Evolutionary conservation across 768 basidiomycete species (phyloP), one percentile per base, ranked within the genome.

Genomic region (Floccularia luteovirens): DNA sequence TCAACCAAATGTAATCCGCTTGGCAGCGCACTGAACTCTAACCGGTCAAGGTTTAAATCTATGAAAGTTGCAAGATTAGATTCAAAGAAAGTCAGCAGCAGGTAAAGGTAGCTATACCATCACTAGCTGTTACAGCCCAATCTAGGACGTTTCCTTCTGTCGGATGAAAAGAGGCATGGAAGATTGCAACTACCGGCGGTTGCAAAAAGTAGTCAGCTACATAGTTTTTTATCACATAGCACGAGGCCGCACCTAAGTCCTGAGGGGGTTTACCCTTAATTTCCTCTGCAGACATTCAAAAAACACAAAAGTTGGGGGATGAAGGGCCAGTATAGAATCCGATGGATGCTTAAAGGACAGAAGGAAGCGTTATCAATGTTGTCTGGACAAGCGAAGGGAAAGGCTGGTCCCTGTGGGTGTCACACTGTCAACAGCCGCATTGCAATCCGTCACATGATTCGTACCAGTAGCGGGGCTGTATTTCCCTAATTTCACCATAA

Each of bases 111-210:
- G 12, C 49, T 69, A 31, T 31, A 81, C 86, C 83, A 44, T 86
- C 74, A 53, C 66, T 77, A 6, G 78, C 75, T 52, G 79, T 86
- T 22, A 83, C 54, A 31, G 70, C 77, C 88, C 89, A 90, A 58
- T 90, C 87, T 11, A 90, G 65, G 11, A 79, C 56, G 55, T 88
- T 89, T 11, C 88, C 88, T 47, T 75, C 72, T 16, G 86, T 90
- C 1, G 85, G 82, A 60, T 90, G 88, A 51, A 90, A 90, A 4
- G 85, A 86, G 13, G 80, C 71, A 59, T 90, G 86, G 46, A 89
- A 90, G 55, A 89, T 82, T 8, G 86, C 83, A 52, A 86, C 87
- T 89, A 48, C 21, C 7, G 6, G 21, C 38, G 31, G 36, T 6
- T 21, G 33, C n/a, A 35, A 41, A 41, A 43, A 33, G 21, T 4